These are phyloP conservation scores for Aschersonia sp. DNA, from an alignment of 2,329 filamentous ascomycete genomes.

Conservation along the genomic window DNA sequence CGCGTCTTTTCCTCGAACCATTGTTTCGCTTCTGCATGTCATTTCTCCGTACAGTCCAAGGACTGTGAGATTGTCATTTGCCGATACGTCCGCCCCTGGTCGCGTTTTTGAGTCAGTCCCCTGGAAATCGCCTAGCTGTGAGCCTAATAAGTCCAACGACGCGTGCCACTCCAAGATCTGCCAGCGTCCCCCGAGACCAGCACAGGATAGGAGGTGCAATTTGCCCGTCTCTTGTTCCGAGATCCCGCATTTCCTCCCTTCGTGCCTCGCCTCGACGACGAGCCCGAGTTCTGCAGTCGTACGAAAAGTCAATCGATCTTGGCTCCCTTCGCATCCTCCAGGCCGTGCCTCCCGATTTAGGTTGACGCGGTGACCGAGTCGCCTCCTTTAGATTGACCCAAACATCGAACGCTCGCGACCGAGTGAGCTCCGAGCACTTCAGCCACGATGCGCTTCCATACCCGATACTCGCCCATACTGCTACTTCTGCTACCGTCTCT, in stretches of 20 bases:
- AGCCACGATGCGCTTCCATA: slow-evolving; percentile 43
- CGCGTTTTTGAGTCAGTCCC: not conserved
- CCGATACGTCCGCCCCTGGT: not conserved
- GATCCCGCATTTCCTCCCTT: too few relatives aligned
- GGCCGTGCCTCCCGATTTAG: too few relatives aligned
- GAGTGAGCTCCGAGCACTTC: not conserved
- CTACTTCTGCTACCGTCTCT: slow-evolving; percentile 45
- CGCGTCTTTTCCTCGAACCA: not conserved
- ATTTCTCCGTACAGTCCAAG: not conserved
- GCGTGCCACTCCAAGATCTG: not conserved
- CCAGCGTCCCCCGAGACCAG: not conserved
- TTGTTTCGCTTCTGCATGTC: not conserved
- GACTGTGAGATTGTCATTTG: not conserved
- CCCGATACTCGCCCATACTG: slow-evolving; percentile 37
- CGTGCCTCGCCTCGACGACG: too few relatives aligned
- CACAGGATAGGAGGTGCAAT: too few relatives aligned
- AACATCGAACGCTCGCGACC: too few relatives aligned
- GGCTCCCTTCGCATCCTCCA: too few relatives aligned
- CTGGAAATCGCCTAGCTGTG: not conserved
- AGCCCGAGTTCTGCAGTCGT: too few relatives aligned
- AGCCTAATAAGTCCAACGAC: not conserved
- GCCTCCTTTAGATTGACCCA: too few relatives aligned
- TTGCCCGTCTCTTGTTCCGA: too few relatives aligned
- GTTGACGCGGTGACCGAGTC: too few relatives aligned
- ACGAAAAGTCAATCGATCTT: too few relatives aligned